Evolutionary conservation across 2,329 filamentous ascomycete species (phyloP), one percentile per base, ranked within the genome.

Genomic region (Neospermospora avenae): DNA sequence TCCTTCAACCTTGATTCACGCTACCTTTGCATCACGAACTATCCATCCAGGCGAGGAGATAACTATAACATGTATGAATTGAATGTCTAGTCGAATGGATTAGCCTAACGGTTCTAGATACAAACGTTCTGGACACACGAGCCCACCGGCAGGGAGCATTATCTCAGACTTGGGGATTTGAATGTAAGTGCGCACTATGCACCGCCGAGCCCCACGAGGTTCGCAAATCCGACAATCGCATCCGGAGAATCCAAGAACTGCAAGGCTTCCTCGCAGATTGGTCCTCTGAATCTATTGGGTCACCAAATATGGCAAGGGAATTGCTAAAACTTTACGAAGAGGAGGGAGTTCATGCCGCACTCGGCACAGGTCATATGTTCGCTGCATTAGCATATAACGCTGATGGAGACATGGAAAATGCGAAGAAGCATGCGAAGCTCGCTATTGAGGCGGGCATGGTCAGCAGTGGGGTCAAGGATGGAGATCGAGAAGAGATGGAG

Each of bases 311-410:
- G 65, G 77, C 76, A 2, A 73, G 77, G 55, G 65, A 73, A 34
- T 66, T 78, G 3, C 64, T 78, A 13, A 64, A 64, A 1, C 65
- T 78, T 8, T 77, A 75, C 58, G 65, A 74, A 55, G 64, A 72
- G 42, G 77, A 78, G 60, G 67, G 62, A 11, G 39, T 70, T 67
- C 16, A 69, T 72, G 56, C 65, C 59, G 46, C 72, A 64, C 1
- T 70, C 67, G 55, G 67, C 69, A 53, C 71, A 70, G 63, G 76
- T 69, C 65, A 76, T 70, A 16, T 74, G 75, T 66, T 77, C 18
- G 75, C 75, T 18, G 74, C 75, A 1, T 61, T 76, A n/a, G 76
- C 77, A 51, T 76, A 73, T 63, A 75, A 76, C 61, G 74, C 72
- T 13, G 64, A 74, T 0, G 74, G 74, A 0, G 68, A 75, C 42